Evolutionary conservation across 805 yeast species (phyloP).

Genomic region (Sugiyamaella qingdaonensis): DNA sequence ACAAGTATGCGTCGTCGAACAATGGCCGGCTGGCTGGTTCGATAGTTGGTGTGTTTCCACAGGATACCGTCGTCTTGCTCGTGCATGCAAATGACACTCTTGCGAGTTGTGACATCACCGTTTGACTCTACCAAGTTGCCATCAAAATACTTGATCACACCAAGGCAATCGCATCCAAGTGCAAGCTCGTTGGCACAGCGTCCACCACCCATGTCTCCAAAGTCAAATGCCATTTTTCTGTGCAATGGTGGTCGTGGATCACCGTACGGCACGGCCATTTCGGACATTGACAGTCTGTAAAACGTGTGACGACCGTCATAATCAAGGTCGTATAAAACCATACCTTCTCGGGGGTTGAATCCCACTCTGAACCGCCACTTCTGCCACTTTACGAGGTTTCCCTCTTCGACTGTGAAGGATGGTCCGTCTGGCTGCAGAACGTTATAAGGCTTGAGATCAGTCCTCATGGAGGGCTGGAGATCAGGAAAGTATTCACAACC

Average conservation of each 20-base stretch:
- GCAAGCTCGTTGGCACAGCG: conserved; percentile 62
- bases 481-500: conserved; percentile 42
- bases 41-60: conserved; percentile 76
- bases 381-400: conserved; percentile 69
- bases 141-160: conserved; percentile 72
- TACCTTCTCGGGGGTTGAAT: conserved; percentile 73
- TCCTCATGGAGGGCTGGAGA: conserved; percentile 28
- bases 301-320: conserved; percentile 74
- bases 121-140: conserved; percentile 51
- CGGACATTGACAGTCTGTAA: conserved; percentile 69
- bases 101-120: conserved; percentile 61
- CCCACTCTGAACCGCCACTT: conserved; percentile 77
- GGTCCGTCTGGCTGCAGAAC: conserved; percentile 87
- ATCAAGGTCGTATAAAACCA: conserved; percentile 64
- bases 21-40: conserved; percentile 66
- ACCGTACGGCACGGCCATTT: conserved; percentile 87
- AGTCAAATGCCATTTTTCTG: conserved; percentile 82
- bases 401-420: conserved; percentile 49
- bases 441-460: conserved; percentile 67
- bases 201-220: conserved; percentile 86
- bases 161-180: conserved; percentile 82
- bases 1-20: conserved; percentile 73
- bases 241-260: conserved; percentile 81
- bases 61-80: conserved; percentile 79
- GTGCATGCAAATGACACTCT: conserved; percentile 75